phyloP scores from a whole-genome alignment of 1,284 basidiomycete genomes.

The Irpex sp. region DNA sequence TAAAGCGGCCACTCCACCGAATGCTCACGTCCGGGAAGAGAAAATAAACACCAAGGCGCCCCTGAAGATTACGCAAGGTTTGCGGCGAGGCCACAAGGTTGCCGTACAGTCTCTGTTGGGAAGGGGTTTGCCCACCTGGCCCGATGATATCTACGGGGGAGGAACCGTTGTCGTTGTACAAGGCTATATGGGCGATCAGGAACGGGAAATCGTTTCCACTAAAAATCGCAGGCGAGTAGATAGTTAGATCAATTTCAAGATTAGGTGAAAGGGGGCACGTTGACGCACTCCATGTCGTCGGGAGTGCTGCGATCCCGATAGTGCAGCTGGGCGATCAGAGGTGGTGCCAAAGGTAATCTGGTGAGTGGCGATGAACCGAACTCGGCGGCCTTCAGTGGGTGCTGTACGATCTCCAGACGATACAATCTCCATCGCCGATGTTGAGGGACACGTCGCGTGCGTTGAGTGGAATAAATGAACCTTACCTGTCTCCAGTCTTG shows the following conservation, averaged over 20 bases:
- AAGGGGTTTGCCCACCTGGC: constrained; percentile 40
- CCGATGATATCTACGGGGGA: constrained; percentile 53
- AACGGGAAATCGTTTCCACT: constrained; percentile 82
- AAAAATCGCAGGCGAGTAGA: neutral
- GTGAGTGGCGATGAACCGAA: constrained; percentile 74
- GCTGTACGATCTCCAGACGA: constrained; percentile 75
- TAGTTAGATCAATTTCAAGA: constrained; percentile 18
- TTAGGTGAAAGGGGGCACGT: constrained; percentile 2
- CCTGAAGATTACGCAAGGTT: constrained; percentile 73
- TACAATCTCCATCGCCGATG: constrained; percentile 49
- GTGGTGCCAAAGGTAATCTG: constrained; percentile 77
- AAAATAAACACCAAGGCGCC: constrained; percentile 78
- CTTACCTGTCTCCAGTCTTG: neutral
- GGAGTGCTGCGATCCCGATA: constrained; percentile 69
- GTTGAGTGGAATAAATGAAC: neutral
- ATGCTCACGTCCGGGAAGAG: constrained; percentile 89
- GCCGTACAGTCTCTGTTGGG: constrained; percentile 73
- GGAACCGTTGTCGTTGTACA: constrained; percentile 61
- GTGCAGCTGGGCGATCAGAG: constrained; percentile 74
- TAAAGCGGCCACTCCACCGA: constrained; percentile 71
- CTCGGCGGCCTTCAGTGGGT: constrained; percentile 75
- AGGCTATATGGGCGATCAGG: constrained; percentile 73
- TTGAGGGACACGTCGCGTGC: neutral
- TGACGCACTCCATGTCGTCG: constrained; percentile 63
- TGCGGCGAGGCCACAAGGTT: constrained; percentile 80